Evolutionary conservation across 2,329 filamentous ascomycete species (phyloP), one percentile per base, ranked within the genome.

Genomic region (Tolypocladium endophyticum): DNA sequence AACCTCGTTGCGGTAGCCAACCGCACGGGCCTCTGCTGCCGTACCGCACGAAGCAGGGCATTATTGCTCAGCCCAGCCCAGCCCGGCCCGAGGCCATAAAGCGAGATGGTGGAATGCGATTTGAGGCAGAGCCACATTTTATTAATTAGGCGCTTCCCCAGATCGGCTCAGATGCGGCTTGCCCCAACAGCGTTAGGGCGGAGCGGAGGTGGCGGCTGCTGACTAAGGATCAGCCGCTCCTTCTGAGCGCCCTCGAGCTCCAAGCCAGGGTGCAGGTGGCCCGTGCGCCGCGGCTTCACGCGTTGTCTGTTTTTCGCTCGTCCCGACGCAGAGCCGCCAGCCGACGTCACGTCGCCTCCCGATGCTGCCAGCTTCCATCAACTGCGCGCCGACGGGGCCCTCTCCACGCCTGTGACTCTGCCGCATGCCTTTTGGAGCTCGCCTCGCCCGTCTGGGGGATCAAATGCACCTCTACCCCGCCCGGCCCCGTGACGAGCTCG

Each of bases 231-330:
- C 20, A 20, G 20, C 4, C 8, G 23, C 28, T 28, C 39, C 18
- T 36, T 41, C n/a, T 25, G 20, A 7, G 25, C 20, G 36, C 12
- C 18, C 3, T n/a, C 39, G 3, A n/a, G 39, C 18, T 20, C 6
- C 36, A 30, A 30, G 36, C 50, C n/a, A 38, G 36, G 39, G 38
- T 41, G 47, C n/a, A 33, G 18, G n/a, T 60, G 59, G 59, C 28
- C 59, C 59, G 59, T 60, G 59, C 59, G 30, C 45, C 20, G 33
- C 58, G 52, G 53, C 52, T 56, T 74, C 73, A 74, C 74, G 74
- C 74, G 74, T 73, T 69, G 64, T 67, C 70, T 74, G 71, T 74
- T 74, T 74, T 75, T 73, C 69, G 65, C 67, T 67, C 64, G 63
- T 61, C 61, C 60, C 63, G 61, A 63, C 61, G 63, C 61, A 65